A percentile compares a stretch with the other conserved stretches of the same genome.
phyloP scores from a whole-genome alignment of 108 stramenopile species.

The Skeletonema tropicum region DNA sequence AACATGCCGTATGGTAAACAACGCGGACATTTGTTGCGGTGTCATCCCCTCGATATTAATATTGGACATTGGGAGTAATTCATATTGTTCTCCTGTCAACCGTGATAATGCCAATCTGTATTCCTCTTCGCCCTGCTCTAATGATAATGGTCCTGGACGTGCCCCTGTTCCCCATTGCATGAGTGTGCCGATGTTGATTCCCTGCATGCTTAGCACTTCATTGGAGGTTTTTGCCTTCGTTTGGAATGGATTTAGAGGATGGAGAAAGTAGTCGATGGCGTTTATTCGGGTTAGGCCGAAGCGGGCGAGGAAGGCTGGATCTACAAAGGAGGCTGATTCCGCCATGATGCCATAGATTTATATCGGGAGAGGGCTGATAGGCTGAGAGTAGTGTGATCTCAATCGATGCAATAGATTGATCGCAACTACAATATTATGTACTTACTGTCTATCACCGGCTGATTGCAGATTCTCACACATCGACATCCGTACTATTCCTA shows the following conservation, averaged over 20 bases:
- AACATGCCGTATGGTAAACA: constrained; percentile 85
- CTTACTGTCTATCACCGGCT: no score
- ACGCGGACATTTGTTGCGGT: constrained; percentile 62
- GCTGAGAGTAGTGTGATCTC: no score
- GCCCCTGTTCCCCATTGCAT: constrained; percentile 69
- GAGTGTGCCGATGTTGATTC: constrained; percentile 72
- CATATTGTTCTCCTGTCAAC: constrained; percentile 85
- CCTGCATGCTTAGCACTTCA: constrained; percentile 85
- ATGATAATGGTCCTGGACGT: constrained; percentile 65
- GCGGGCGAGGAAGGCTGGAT: constrained; percentile 83
- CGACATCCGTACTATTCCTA: no score
- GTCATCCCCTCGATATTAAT: constrained; percentile 42
- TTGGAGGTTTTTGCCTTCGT: constrained; percentile 74
- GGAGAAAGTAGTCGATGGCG: constrained; percentile 85
- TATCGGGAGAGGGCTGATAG: no score
- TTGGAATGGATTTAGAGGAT: constrained; percentile 89
- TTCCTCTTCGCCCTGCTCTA: constrained; percentile 81
- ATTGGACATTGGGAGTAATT: constrained; percentile 69
- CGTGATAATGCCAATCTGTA: constrained; percentile 56
- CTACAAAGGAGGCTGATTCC: constrained; percentile 89
- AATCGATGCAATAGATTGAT: no score
- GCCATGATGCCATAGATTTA: constrained; percentile 73
- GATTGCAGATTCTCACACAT: no score
- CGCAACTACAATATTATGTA: no score
- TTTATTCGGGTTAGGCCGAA: constrained; percentile 78